phyloP scores from a whole-genome alignment of 2,329 filamentous ascomycete genomes.

The Apiospora malaysiana region DNA sequence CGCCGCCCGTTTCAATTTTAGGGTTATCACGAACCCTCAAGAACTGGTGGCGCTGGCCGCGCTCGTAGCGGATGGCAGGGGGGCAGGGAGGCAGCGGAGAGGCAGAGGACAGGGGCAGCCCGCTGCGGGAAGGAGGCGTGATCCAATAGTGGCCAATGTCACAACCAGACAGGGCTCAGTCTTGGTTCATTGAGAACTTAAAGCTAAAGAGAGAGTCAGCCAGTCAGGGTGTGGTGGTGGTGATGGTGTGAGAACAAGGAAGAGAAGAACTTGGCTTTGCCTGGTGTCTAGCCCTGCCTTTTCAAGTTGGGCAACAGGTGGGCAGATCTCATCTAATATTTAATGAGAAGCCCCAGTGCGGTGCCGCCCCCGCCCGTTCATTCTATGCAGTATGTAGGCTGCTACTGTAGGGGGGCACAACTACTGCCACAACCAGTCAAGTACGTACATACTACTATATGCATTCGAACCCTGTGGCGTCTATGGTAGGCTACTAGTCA shows the following conservation, averaged over 20 bases:
- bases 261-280: no score
- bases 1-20: background rate
- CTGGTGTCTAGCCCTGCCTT: background rate
- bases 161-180: background rate
- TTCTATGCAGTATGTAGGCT: no score
- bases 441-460: no score
- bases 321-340: constrained; percentile 1
- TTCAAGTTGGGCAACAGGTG: background rate
- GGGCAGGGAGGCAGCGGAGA: no score
- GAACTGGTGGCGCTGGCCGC: background rate
- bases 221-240: background rate
- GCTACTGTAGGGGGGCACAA: background rate
- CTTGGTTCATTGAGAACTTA: background rate
- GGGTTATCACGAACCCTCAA: background rate
- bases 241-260: background rate
- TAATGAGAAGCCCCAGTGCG: background rate
- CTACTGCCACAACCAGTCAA: no score
- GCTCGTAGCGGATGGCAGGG: no score
- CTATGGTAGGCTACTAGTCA: no score
- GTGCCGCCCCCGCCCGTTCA: background rate
- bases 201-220: no score
- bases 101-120: no score
- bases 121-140: background rate
- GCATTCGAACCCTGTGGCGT: no score
- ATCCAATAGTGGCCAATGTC: background rate